phyloP scores from a whole-genome alignment of 805 yeast species.

The Pichia kluyveri region DNA sequence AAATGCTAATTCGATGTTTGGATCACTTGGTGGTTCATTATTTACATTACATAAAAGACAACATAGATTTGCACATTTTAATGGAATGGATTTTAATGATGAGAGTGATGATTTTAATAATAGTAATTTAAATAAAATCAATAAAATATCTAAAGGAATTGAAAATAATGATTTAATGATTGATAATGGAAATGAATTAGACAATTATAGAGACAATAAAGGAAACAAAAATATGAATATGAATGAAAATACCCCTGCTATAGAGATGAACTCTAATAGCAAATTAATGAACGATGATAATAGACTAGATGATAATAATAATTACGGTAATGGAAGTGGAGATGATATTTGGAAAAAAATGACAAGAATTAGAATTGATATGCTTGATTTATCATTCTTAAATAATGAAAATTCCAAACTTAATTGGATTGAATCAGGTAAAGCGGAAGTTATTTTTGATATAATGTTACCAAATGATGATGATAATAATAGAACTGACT shows the following conservation, averaged over 20 bases:
- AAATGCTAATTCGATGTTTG: conserved; percentile 62
- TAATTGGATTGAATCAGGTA: conserved; percentile 67
- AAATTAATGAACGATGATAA: neutral
- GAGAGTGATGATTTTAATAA: conserved; percentile 3
- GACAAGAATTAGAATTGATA: conserved; percentile 36
- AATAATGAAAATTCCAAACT: conserved; percentile 34
- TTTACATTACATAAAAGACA: conserved; percentile 74
- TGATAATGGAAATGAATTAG: neutral
- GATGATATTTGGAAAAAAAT: conserved; percentile 38
- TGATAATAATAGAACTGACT: neutral
- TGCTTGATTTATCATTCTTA: conserved; percentile 26
- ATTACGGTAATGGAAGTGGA: conserved; percentile 20
- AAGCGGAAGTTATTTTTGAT: conserved; percentile 62
- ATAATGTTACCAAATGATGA: conserved; percentile 51
- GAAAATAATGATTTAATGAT: neutral
- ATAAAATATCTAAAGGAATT: neutral
- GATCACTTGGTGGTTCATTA: conserved; percentile 65
- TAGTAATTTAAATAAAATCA: neutral
- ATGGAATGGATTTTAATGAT: conserved; percentile 20
- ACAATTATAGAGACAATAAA: neutral
- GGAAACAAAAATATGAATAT: conserved; percentile 23
- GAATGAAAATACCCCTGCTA: conserved; percentile 20
- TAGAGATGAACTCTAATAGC: neutral
- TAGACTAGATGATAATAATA: conserved; percentile 12
- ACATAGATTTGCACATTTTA: conserved; percentile 39